These are phyloP conservation scores for Candida ascalaphidarum DNA, from an alignment of 805 yeast genomes.

Conservation along the genomic window DNA sequence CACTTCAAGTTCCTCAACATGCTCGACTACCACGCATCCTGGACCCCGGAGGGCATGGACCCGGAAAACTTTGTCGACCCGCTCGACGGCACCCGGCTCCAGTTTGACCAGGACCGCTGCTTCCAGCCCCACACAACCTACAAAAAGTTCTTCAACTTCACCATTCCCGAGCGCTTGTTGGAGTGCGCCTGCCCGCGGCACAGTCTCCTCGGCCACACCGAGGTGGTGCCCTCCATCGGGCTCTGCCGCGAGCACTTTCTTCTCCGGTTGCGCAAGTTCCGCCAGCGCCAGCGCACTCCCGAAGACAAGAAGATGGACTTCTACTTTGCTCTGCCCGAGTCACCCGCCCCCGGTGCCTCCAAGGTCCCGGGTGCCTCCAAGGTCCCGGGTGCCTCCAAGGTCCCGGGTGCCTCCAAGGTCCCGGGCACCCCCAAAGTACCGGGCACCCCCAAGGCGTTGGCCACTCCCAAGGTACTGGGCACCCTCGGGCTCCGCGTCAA, in stretches of 20 bases:
- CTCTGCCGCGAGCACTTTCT: constrained; percentile 16
- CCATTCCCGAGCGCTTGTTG: constrained; percentile 16
- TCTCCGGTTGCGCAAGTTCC: constrained; percentile 8
- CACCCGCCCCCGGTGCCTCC: constrained; percentile 1
- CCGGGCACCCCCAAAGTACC: constrained; percentile 5
- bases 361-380: too few species aligned
- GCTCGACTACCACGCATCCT: constrained; percentile 35
- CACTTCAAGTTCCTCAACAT: constrained; percentile 22
- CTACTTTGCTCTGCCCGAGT: constrained; percentile 1
- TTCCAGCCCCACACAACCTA: constrained; percentile 14
- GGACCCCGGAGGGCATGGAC: constrained; percentile 14
- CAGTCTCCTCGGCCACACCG: constrained; percentile 14
- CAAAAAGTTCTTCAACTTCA: constrained; percentile 19
- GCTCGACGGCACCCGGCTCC: constrained; percentile 11
- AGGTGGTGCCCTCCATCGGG: constrained; percentile 16
- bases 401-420: too few species aligned
- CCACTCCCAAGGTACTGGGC: too few species aligned
- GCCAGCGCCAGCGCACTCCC: constrained; percentile 3
- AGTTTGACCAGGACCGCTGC: constrained; percentile 8
- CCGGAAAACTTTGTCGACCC: constrained; percentile 9
- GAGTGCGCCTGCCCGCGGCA: constrained; percentile 21
- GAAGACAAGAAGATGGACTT: background rate
- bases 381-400: constrained; percentile 3
- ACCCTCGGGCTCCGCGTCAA: too few species aligned
- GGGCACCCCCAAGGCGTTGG: too few species aligned